Percentiles rank a stretch among this genome's conserved stretches.
Conservation (phyloP, 129 eudicot species). For the Smallanthus sonchifolius region DNA sequence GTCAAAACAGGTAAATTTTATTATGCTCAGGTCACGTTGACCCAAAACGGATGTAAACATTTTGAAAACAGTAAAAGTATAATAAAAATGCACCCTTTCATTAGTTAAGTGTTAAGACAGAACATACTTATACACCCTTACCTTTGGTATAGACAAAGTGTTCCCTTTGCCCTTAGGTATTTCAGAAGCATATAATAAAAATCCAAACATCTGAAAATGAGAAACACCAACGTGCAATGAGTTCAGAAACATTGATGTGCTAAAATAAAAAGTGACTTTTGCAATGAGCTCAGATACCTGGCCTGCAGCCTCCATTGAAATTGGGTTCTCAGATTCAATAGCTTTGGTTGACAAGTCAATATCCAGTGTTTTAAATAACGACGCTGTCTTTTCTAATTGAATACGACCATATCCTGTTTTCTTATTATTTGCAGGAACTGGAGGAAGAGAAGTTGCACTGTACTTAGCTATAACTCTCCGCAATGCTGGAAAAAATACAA, state of each 20-base stretch:
- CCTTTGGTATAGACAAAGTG: constrained; percentile 78
- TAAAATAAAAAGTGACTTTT: not conserved
- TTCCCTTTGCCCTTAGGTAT: constrained; percentile 42
- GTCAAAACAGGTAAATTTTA: not conserved
- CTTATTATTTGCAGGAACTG: constrained; percentile 56
- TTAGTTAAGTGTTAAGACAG: not conserved
- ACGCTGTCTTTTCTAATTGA: constrained; percentile 44
- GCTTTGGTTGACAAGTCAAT: constrained; percentile 26
- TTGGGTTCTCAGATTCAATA: constrained; percentile 60
- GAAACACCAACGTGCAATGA: constrained; percentile 9
- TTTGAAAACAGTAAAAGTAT: not conserved
- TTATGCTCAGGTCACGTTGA: not conserved
- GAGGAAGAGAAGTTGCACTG: constrained; percentile 46
- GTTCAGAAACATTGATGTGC: constrained; percentile 2
- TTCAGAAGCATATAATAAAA: constrained; percentile 62
- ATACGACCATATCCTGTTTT: constrained; percentile 74
- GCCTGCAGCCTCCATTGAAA: constrained; percentile 89
- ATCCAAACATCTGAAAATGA: constrained; percentile 81
- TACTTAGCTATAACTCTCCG: constrained; percentile 59
- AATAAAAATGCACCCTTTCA: not conserved
- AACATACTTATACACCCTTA: constrained; percentile 19
- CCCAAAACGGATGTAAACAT: not conserved
- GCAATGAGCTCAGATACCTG: constrained; percentile 46
- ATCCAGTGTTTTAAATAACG: constrained; percentile 46
- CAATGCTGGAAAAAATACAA: constrained; percentile 46